Evolutionary conservation across 140 eudicot genomes (phyloP), one percentile per base, ranked within the genome.

Genomic region (Stevia rebaudiana): DNA sequence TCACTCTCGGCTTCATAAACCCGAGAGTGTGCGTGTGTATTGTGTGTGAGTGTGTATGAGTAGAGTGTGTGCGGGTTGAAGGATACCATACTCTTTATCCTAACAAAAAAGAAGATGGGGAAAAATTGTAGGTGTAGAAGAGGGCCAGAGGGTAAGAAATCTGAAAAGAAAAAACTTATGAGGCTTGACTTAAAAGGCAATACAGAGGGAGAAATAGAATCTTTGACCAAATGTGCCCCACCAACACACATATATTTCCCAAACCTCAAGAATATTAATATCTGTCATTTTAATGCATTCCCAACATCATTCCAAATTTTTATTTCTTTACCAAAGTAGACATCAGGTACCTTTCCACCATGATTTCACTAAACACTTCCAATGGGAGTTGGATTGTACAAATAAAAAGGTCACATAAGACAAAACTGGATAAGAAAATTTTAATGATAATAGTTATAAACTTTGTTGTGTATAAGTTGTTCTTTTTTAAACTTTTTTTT

Each of bases 161-260:
- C 81, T 70, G 76, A 71, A 71, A 77, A 77, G 54, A 60, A 21
- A 41, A 40, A 51, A 43, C 37, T 23, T 15, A 37, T 28, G 33
- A 60, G 73, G 21, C 43, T 69, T 68, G 80, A 76, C 76, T 76
- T 40, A 50, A 67, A 76, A 76, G 23, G 66, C 23, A 35, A 54
- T 58, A 55, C 53, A 71, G 15, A 61, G 49, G 22, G 43, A 65
- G 70, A 64, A 60, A 48, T 67, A 66, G 86, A 81, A 78, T 78
- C 86, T 81, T 81, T 81, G 86, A 78, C 83, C 76, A 47, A 81
- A 70, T 78, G 80, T 72, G 69, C 63, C 71, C 80, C 72, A 58
- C 80, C 72, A 58, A 59, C 70, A 68, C 43, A 19, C 63, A 71
- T 59, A 54, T 63, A 69, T 42, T 72, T 72, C 79, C 80, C 85